A percentile compares a stretch with the other conserved stretches of the same genome.
Conservation (phyloP, 345 rosid genomes). For the Psidium guajava region DNA sequence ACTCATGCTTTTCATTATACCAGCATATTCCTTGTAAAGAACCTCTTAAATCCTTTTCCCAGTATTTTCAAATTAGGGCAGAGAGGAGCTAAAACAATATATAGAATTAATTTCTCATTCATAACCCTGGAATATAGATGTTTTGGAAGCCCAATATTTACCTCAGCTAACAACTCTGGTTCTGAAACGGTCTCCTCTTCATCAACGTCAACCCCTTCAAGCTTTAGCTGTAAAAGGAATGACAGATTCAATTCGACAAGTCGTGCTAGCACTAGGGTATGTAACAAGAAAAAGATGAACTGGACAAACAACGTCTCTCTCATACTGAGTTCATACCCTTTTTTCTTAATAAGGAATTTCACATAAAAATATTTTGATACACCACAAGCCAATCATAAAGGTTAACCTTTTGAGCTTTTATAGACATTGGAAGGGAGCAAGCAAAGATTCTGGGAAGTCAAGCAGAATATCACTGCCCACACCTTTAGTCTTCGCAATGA, state of each 20-base stretch:
- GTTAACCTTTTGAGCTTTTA: neutral
- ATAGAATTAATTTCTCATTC: neutral
- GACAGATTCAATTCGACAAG: neutral
- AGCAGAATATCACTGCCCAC: neutral
- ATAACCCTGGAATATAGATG: neutral
- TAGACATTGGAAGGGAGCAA: neutral
- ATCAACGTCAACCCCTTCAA: conserved; percentile 57
- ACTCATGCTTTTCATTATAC: too few species aligned
- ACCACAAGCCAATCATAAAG: neutral
- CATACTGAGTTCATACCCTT: neutral
- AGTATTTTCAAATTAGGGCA: neutral
- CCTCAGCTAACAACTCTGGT: conserved; percentile 69
- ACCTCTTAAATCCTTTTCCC: neutral
- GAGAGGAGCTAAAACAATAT: neutral
- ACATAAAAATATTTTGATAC: neutral
- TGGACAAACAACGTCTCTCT: neutral
- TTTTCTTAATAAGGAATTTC: neutral
- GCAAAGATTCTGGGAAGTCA: neutral
- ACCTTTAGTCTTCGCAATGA: neutral
- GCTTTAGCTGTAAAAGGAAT: conserved; percentile 40
- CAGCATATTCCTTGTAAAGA: too few species aligned
- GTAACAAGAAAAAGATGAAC: neutral
- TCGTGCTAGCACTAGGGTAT: neutral
- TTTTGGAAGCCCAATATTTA: conserved; percentile 7
- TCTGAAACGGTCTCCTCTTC: conserved; percentile 92